Percentiles rank a stretch among this genome's conserved stretches.
Evolutionary conservation across 257 asterid species (phyloP).

Genomic region (Nicotiana sylvestris): DNA sequence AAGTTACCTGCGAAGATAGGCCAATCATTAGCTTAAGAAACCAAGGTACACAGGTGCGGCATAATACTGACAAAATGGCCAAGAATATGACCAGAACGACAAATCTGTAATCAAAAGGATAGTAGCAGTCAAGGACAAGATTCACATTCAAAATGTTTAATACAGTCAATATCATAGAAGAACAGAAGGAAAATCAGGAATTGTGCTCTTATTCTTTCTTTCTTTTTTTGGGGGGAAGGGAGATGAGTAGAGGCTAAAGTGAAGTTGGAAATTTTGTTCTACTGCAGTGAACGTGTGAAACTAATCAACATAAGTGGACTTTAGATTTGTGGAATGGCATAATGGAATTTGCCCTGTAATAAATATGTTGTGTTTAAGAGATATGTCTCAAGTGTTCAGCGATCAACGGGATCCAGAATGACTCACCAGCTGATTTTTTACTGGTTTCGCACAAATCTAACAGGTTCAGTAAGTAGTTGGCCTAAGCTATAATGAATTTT

Average conservation of each 20-base stretch:
- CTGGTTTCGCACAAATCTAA: not conserved
- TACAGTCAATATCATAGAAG: not conserved
- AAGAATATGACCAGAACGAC: slow-evolving; percentile 51
- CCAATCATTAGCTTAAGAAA: slow-evolving; percentile 75
- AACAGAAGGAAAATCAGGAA: not conserved
- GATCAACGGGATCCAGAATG: not conserved
- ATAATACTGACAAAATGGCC: slow-evolving; percentile 46
- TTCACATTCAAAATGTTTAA: slow-evolving; percentile 11
- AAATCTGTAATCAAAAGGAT: slow-evolving; percentile 42
- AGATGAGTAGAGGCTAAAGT: not conserved
- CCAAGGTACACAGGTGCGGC: slow-evolving; percentile 70
- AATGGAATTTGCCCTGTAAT: not conserved
- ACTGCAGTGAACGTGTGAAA: not conserved
- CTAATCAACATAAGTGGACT: not conserved
- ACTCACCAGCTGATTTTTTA: not conserved
- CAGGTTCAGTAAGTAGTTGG: not conserved
- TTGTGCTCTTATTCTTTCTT: not conserved
- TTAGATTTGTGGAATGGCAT: not conserved
- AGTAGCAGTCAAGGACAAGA: slow-evolving; percentile 8
- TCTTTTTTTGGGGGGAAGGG: not conserved
- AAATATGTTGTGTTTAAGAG: not conserved
- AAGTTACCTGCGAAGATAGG: slow-evolving; percentile 74
- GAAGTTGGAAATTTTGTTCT: not conserved
- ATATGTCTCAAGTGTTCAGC: not conserved
- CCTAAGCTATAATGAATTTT: not conserved